Conservation (phyloP, 2,329 filamentous ascomycete species). For the Neurospora sp. region DNA sequence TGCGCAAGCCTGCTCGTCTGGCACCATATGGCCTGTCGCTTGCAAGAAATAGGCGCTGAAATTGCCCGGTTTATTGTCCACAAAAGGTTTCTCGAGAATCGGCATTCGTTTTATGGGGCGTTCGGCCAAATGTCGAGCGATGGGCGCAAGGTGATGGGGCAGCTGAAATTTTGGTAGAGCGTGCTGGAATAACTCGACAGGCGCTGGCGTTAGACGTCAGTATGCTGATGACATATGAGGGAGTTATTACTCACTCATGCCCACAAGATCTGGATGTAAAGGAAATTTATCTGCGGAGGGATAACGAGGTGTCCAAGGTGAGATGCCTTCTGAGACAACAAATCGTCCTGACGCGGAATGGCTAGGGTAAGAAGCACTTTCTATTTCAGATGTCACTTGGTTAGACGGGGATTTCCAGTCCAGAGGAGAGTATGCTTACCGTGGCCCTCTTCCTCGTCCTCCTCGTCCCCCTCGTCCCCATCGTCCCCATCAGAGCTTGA, state of each 20-base stretch:
- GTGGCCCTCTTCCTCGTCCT: neutral
- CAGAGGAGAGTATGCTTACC: neutral
- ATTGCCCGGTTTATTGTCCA: constrained; percentile 4
- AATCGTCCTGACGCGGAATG: neutral
- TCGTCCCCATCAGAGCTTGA: neutral
- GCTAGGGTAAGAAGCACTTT: neutral
- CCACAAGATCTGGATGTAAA: neutral
- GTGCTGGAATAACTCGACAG: neutral
- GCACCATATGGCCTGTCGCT: constrained; percentile 5
- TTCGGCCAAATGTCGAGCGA: neutral
- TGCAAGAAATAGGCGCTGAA: constrained; percentile 10
- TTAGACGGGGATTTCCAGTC: no score
- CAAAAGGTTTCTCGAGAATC: neutral
- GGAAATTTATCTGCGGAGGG: neutral
- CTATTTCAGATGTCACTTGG: neutral
- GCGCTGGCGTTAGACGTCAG: neutral
- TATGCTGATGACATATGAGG: neutral
- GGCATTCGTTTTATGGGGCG: constrained; percentile 3
- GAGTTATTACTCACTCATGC: neutral
- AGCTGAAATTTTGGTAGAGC: neutral
- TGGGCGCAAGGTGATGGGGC: neutral
- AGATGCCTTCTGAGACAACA: neutral
- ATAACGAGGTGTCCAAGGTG: neutral
- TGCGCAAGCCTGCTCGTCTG: constrained; percentile 1
- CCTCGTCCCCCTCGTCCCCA: neutral